A percentile compares a stretch with the other conserved stretches of the same genome.
Evolutionary conservation across 108 stramenopile genomes (phyloP).

Genomic region (Hondaea fermentalgiana): DNA sequence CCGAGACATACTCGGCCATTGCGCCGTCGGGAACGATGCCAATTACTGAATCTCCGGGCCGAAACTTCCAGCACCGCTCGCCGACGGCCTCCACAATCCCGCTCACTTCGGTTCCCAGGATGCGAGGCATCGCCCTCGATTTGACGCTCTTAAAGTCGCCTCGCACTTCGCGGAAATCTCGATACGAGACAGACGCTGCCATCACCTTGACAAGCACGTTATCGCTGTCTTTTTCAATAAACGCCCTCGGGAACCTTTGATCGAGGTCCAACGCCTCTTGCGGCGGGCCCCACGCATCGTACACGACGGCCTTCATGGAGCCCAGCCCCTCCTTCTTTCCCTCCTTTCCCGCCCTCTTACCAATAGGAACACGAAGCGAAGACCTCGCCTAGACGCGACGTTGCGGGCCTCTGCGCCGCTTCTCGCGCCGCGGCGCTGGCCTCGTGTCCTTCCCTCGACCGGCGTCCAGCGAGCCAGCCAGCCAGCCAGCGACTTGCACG

Average conservation of each 20-base stretch:
- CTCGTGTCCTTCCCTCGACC: too few species aligned
- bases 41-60: neutral
- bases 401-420: too few species aligned
- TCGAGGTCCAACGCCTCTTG: neutral
- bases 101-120: neutral
- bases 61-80: neutral
- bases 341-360: too few species aligned
- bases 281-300: neutral
- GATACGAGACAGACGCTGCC: neutral
- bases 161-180: neutral
- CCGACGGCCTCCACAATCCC: conserved; percentile 10
- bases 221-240: neutral
- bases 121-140: neutral
- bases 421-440: too few species aligned
- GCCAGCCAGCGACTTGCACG: too few species aligned
- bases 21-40: neutral
- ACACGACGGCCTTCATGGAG: conserved; percentile 5
- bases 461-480: too few species aligned
- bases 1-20: conserved; percentile 1
- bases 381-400: too few species aligned
- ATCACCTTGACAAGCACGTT: neutral
- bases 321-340: too few species aligned
- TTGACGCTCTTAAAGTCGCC: neutral
- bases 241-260: neutral
- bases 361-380: too few species aligned